These are phyloP conservation scores for Colletotrichum navitas DNA, from an alignment of 2,329 filamentous ascomycete genomes.

Conservation along the genomic window DNA sequence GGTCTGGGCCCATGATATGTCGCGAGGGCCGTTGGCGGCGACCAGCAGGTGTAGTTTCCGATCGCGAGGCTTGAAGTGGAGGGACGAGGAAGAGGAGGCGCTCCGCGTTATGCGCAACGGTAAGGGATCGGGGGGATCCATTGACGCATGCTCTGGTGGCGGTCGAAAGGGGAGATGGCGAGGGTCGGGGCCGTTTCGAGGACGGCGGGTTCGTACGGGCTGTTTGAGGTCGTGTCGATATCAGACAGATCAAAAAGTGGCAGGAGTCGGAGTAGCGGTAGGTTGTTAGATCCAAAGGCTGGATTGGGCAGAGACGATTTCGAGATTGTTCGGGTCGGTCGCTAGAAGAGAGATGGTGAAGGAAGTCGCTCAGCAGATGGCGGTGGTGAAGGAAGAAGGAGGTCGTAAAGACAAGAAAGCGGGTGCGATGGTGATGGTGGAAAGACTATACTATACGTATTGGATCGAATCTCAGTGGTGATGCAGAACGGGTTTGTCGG, in stretches of 20 bases:
- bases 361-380: neutral
- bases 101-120: conserved; percentile 39
- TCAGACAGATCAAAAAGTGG: neutral
- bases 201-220: neutral
- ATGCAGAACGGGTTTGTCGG: conserved; percentile 1
- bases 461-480: neutral
- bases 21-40: conserved; percentile 73
- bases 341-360: neutral
- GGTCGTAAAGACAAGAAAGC: neutral
- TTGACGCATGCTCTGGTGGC: conserved; percentile 24
- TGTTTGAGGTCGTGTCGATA: conserved; percentile 2
- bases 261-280: conserved; percentile 3
- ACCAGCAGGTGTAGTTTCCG: conserved; percentile 72
- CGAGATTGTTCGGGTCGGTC: conserved; percentile 3
- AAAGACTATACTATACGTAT: neutral
- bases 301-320: conserved; percentile 6
- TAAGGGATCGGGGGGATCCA: conserved; percentile 40
- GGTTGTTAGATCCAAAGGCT: neutral
- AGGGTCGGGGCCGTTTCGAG: conserved; percentile 20
- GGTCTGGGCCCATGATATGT: conserved; percentile 74
- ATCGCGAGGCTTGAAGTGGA: conserved; percentile 52
- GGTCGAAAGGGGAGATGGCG: neutral
- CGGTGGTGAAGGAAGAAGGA: neutral
- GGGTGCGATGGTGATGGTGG: neutral
- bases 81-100: conserved; percentile 52